Evolutionary conservation across 371 early-diverging fungal species (phyloP).

Genomic region (Dinochytrium kinnereticum): DNA sequence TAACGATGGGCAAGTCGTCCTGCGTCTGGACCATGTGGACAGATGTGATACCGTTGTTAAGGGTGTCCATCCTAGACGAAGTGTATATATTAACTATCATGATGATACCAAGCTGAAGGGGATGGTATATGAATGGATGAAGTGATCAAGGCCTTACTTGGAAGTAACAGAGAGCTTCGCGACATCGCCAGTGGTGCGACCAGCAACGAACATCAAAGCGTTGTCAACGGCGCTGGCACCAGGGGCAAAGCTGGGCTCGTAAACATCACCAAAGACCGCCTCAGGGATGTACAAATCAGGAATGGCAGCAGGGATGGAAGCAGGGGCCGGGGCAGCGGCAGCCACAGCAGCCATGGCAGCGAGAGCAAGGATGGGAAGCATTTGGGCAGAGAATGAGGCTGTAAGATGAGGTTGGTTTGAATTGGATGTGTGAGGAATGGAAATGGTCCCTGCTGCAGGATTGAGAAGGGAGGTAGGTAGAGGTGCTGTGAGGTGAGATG

Average conservation of each 20-base stretch:
- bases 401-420: neutral
- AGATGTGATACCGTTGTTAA: slow-evolving; percentile 45
- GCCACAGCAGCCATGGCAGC: neutral
- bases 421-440: neutral
- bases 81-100: neutral
- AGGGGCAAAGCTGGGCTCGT: neutral
- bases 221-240: neutral
- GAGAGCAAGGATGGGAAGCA: slow-evolving; percentile 14
- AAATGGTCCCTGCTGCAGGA: no score
- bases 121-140: neutral
- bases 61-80: no score
- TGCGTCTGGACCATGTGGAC: slow-evolving; percentile 77
- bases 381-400: neutral
- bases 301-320: neutral
- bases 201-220: neutral
- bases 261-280: neutral
- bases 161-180: neutral
- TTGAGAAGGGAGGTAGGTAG: neutral
- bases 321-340: slow-evolving; percentile 15
- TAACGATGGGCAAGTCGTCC: slow-evolving; percentile 76
- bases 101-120: neutral
- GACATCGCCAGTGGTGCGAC: neutral
- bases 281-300: slow-evolving; percentile 1
- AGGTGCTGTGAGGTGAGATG: neutral
- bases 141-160: neutral